Evolutionary conservation across 2,329 filamentous ascomycete genomes (phyloP), one percentile per base, ranked within the genome.

Genomic region (Aspergillus floridensis): DNA sequence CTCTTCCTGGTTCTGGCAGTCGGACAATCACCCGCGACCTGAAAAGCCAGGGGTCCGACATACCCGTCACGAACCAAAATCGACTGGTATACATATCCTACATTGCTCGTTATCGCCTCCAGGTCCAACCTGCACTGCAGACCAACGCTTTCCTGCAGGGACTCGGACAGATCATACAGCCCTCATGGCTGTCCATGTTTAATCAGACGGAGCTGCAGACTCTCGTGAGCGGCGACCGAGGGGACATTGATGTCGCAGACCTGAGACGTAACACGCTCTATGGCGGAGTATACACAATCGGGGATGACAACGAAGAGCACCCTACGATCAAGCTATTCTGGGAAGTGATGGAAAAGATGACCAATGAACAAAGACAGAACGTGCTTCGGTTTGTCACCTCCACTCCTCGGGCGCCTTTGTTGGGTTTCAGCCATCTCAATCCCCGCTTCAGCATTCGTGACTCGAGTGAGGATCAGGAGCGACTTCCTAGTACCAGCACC

Each of bases 141-240:
- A 97, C 93, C 0, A 84, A 87, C 22, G 92, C 92, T 1, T 99
- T 99, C 74, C 83, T 99, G 7, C 87, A 87, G 58, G 95, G 95
- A 0, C 85, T 99, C 1, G 87, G 90, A 22, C 83, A 88, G 64
- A 96, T 99, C 71, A 95, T 99, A 65, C 89, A 93, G 59, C 93
- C 93, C 0, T 86, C 86, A 3, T 99, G 95, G 95, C 84, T 99
- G 4, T 92, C 89, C 68, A 98, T 99, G 95, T 99, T 99, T 81
- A 99, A 99, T 75, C 93, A 97, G 74, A 86, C 86, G 3, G 95
- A 99, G 74, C 84, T 99, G 4, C 95, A 98, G 77, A 95, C 91
- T 1, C 87, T 99, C 5, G 90, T 99, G 16, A 91, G 92, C 56
- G 95, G 95, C 48, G 92, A 96, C 67, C 88, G 87, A 29, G 88